Evolutionary conservation across 768 basidiomycete genomes (phyloP).

Genomic region (Rhizopogon vulgaris): DNA sequence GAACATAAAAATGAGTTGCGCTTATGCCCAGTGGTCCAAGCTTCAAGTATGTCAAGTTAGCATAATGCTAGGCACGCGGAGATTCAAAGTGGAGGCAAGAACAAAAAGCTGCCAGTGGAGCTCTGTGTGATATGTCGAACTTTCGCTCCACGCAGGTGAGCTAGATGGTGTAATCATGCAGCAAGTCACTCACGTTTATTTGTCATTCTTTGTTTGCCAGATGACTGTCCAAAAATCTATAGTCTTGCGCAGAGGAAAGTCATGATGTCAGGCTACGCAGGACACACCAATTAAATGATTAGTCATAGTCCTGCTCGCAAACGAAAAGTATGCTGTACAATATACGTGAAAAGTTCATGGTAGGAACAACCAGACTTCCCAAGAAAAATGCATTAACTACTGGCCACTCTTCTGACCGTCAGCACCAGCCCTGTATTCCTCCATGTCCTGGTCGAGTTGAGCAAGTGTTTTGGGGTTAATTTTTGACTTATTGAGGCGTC

Average conservation of each 20-base stretch:
- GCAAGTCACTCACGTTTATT: not conserved
- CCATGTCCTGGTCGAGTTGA: conserved; percentile 77
- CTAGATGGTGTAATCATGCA: not conserved
- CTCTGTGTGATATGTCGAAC: not conserved
- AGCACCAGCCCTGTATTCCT: conserved; percentile 57
- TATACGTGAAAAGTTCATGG: not conserved
- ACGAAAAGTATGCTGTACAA: not conserved
- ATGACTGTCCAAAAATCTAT: too few species aligned
- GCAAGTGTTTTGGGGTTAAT: conserved; percentile 32
- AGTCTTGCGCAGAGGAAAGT: not conserved
- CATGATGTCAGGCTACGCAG: not conserved
- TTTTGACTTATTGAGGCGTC: conserved; percentile 55
- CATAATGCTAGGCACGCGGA: not conserved
- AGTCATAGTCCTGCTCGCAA: not conserved
- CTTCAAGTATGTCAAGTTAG: not conserved
- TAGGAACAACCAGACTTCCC: not conserved
- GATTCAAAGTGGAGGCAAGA: not conserved
- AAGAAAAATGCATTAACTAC: not conserved
- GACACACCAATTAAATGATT: not conserved
- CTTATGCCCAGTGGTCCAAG: not conserved
- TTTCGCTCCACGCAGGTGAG: too few species aligned
- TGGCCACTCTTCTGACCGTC: conserved; percentile 9
- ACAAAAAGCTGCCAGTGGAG: not conserved
- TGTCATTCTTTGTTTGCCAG: too few species aligned
- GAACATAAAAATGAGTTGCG: not conserved